Evolutionary conservation across 352 stramenopile species (phyloP).

Genomic region (Phytophthora palmivora): DNA sequence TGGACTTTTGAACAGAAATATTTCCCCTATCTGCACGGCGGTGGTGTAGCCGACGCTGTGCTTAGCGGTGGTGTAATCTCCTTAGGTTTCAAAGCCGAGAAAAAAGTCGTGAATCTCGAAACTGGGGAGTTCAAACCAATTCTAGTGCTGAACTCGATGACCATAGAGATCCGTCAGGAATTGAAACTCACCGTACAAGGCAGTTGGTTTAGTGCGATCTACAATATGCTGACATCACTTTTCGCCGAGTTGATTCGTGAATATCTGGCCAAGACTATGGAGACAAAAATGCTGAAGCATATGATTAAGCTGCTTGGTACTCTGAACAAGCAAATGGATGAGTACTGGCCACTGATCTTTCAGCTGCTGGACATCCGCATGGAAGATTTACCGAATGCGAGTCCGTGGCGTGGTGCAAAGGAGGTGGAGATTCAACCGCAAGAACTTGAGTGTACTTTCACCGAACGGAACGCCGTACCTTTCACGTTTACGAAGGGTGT

Average conservation of each 20-base stretch:
- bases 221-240: conserved; percentile 81
- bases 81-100: conserved; percentile 86
- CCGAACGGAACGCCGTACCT: conserved; percentile 51
- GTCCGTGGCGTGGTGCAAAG: conserved; percentile 80
- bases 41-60: conserved; percentile 73
- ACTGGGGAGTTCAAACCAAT: conserved; percentile 74
- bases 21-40: conserved; percentile 88
- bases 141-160: conserved; percentile 84
- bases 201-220: conserved; percentile 88
- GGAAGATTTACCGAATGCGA: conserved; percentile 78
- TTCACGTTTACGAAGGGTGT: conserved; percentile 78
- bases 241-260: conserved; percentile 85
- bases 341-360: conserved; percentile 88
- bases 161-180: conserved; percentile 85
- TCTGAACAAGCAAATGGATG: conserved; percentile 87
- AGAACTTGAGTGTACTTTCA: conserved; percentile 72
- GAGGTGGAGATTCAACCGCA: conserved; percentile 75
- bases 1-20: conserved; percentile 90
- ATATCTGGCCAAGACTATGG: conserved; percentile 87
- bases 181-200: conserved; percentile 85
- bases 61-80: conserved; percentile 78
- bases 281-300: conserved; percentile 81
- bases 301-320: conserved; percentile 85
- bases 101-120: conserved; percentile 57
- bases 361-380: conserved; percentile 82